Percentiles rank a stretch among this genome's conserved stretches.
Evolutionary conservation across 768 basidiomycete species (phyloP).

Genomic region (Pisolithus sp.): DNA sequence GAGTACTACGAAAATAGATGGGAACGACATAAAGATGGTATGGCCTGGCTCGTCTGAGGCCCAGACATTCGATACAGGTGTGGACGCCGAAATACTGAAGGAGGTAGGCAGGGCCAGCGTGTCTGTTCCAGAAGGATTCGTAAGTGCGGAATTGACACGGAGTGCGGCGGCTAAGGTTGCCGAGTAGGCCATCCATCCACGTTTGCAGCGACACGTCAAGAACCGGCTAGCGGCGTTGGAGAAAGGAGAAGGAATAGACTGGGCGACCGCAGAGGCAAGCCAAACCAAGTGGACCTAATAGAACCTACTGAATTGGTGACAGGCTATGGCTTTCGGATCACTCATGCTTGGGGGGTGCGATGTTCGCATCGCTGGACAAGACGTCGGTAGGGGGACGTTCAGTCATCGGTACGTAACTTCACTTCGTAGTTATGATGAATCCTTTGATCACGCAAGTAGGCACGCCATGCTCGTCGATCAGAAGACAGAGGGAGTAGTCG

Average conservation of each 20-base stretch:
- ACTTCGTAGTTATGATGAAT: not conserved
- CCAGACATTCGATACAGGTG: conserved; percentile 62
- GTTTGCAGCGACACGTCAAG: conserved; percentile 75
- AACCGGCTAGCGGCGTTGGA: conserved; percentile 65
- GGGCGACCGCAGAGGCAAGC: conserved; percentile 81
- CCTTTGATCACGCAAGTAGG: conserved; percentile 19
- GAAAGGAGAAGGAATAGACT: conserved; percentile 70
- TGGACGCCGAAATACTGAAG: conserved; percentile 43
- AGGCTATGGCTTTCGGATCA: conserved; percentile 87
- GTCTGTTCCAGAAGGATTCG: conserved; percentile 50
- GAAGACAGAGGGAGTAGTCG: conserved; percentile 67
- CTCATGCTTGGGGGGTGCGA: conserved; percentile 78
- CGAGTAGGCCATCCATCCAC: conserved; percentile 67
- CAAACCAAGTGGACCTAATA: not conserved
- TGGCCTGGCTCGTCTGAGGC: conserved; percentile 59
- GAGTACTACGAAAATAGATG: conserved; percentile 26
- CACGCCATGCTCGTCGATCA: conserved; percentile 94
- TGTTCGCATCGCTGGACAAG: conserved; percentile 88
- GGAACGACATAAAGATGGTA: conserved; percentile 23
- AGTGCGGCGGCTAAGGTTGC: not conserved
- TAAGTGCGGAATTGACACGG: conserved; percentile 31
- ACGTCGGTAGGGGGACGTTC: conserved; percentile 87
- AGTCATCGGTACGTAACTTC: conserved; percentile 52
- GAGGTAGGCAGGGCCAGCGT: conserved; percentile 68
- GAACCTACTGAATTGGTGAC: not conserved